Conservation (phyloP, 1,284 basidiomycete genomes). For the Fomes fomentarius region DNA sequence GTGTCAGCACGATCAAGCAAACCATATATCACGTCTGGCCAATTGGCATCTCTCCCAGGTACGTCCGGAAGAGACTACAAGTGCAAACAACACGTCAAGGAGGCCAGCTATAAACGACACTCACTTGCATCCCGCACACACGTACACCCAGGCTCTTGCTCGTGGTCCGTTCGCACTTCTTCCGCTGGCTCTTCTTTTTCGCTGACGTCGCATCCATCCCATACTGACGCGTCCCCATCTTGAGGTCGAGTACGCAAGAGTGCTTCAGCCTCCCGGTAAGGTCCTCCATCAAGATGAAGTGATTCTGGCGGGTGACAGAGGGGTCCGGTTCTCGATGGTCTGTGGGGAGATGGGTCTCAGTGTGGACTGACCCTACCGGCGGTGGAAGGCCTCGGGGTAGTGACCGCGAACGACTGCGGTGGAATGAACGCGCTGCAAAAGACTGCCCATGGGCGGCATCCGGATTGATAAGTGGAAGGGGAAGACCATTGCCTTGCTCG, state of each 20-base stretch:
- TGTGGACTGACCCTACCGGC: neutral
- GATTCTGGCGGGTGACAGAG: constrained; percentile 82
- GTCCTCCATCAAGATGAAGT: constrained; percentile 99
- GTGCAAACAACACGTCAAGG: constrained; percentile 17
- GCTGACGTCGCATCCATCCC: constrained; percentile 91
- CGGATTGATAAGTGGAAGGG: neutral
- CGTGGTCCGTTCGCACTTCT: constrained; percentile 97
- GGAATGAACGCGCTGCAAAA: constrained; percentile 37
- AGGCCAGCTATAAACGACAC: constrained; percentile 30
- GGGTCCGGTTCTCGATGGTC: constrained; percentile 33
- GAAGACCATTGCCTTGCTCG: constrained; percentile 38
- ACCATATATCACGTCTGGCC: constrained; percentile 1
- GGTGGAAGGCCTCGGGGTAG: constrained; percentile 26
- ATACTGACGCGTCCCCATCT: constrained; percentile 99
- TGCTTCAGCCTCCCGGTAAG: constrained; percentile 92
- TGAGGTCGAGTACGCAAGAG: constrained; percentile 96
- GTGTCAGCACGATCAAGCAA: constrained; percentile 24
- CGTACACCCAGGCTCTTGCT: constrained; percentile 89
- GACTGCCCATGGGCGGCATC: constrained; percentile 21
- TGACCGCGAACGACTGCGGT: constrained; percentile 61
- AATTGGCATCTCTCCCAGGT: constrained; percentile 1
- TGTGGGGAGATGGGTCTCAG: constrained; percentile 21
- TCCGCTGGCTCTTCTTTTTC: constrained; percentile 97
- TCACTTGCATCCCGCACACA: constrained; percentile 98
- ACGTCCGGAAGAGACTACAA: constrained; percentile 5